These are phyloP conservation scores for Aspergillus fumigatus DNA, from an alignment of 2,329 filamentous ascomycete species.

Conservation along the genomic window DNA sequence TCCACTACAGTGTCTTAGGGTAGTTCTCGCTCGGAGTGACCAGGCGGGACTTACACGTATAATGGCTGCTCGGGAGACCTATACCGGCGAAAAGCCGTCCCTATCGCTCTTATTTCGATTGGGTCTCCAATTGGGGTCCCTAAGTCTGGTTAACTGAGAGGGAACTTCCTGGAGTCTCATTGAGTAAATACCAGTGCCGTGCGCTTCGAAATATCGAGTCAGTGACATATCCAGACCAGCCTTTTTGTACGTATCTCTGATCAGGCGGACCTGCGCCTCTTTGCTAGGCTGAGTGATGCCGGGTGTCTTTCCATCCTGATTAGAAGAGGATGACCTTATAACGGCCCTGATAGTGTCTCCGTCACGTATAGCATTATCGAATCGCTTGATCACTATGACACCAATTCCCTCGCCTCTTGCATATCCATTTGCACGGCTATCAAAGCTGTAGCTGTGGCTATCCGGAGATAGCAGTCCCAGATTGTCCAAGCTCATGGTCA, in stretches of 20 bases:
- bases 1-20: slow-evolving; percentile 5
- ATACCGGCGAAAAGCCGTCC: slow-evolving; percentile 6
- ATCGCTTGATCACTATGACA: slow-evolving; percentile 46
- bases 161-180: not conserved
- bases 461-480: slow-evolving; percentile 8
- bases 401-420: slow-evolving; percentile 49
- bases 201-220: slow-evolving; percentile 10
- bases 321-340: slow-evolving; percentile 25
- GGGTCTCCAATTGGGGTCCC: slow-evolving; percentile 29
- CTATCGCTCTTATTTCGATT: slow-evolving; percentile 9
- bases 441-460: slow-evolving; percentile 18
- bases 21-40: not conserved
- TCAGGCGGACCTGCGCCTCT: slow-evolving; percentile 28
- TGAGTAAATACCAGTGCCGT: slow-evolving; percentile 3
- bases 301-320: slow-evolving; percentile 23
- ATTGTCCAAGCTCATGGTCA: slow-evolving; percentile 8
- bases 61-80: not conserved
- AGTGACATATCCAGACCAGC: slow-evolving; percentile 4
- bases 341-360: slow-evolving; percentile 39
- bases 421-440: slow-evolving; percentile 42
- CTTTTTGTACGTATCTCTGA: slow-evolving; percentile 17
- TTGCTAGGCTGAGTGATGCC: not conserved
- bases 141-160: slow-evolving; percentile 21
- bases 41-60: not conserved
- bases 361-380: slow-evolving; percentile 43